These are phyloP conservation scores for Castanea sativa DNA, from an alignment of 306 rosid genomes.

Conservation along the genomic window DNA sequence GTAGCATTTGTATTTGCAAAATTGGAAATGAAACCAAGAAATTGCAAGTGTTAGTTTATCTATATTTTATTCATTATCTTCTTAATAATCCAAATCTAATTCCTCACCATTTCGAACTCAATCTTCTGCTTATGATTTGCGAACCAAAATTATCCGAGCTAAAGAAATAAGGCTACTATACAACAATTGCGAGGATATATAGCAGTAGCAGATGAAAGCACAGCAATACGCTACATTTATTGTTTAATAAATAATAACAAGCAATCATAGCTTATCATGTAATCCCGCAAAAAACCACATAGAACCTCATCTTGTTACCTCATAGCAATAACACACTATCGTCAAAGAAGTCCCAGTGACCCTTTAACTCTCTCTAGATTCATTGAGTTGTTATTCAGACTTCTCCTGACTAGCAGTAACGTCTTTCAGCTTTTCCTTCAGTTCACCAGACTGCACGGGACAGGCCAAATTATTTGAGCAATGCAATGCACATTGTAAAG, in stretches of 20 bases:
- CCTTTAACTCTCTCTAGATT: not conserved
- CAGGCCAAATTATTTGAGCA: conserved; percentile 14
- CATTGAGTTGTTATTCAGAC: conserved; percentile 20
- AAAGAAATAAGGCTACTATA: not conserved
- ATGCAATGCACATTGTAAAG: conserved; percentile 7
- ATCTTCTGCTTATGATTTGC: no score
- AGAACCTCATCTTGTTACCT: not conserved
- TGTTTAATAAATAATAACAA: not conserved
- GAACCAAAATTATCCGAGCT: no score
- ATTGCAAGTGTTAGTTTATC: no score
- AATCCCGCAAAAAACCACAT: not conserved
- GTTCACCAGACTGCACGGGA: conserved; percentile 57
- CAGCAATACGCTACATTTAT: not conserved
- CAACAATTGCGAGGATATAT: not conserved
- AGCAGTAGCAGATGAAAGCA: not conserved
- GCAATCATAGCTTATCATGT: not conserved
- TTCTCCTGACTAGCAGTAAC: conserved; percentile 23
- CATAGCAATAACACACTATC: not conserved
- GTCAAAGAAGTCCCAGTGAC: not conserved
- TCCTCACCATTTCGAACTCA: no score
- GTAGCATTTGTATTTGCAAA: no score
- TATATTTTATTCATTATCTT: no score
- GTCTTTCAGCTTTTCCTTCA: conserved; percentile 57
- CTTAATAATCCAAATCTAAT: no score
- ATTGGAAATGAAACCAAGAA: no score